Percentiles rank a stretch among this genome's conserved stretches.
Conservation (phyloP, 371 early-diverging fungal genomes). For the Mucor piriformis region DNA sequence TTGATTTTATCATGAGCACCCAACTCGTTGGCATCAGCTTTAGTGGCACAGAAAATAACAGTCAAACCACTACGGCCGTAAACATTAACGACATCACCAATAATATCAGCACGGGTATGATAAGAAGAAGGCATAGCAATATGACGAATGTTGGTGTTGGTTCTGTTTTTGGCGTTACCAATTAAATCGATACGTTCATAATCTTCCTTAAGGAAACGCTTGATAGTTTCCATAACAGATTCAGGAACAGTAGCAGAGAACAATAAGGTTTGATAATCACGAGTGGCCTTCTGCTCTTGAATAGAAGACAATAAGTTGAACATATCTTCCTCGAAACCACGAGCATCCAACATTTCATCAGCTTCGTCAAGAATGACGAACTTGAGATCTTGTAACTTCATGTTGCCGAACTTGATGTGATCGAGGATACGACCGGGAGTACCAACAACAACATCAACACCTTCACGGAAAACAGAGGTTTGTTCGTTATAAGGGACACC, state of each 20-base stretch:
- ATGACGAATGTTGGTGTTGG: constrained; percentile 78
- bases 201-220: constrained; percentile 85
- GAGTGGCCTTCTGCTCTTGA: constrained; percentile 71
- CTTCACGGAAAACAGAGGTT: constrained; percentile 76
- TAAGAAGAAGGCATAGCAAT: constrained; percentile 81
- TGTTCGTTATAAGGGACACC: constrained; percentile 87
- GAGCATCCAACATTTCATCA: constrained; percentile 92
- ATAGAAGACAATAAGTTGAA: constrained; percentile 80
- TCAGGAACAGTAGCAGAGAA: constrained; percentile 88
- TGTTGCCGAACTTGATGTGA: constrained; percentile 85
- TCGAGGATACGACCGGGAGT: constrained; percentile 98
- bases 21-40: constrained; percentile 89
- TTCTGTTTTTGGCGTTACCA: constrained; percentile 75
- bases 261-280: constrained; percentile 82
- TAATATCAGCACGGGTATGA: constrained; percentile 77
- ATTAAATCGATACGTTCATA: constrained; percentile 82
- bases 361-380: constrained; percentile 95
- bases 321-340: constrained; percentile 95
- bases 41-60: constrained; percentile 93
- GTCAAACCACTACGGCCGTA: constrained; percentile 81
- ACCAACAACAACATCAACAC: constrained; percentile 95
- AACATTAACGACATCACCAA: constrained; percentile 85
- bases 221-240: constrained; percentile 82
- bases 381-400: constrained; percentile 71
- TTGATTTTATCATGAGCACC: constrained; percentile 78